Evolutionary conservation across 345 rosid species (phyloP).

Genomic region (Turritis glabra): DNA sequence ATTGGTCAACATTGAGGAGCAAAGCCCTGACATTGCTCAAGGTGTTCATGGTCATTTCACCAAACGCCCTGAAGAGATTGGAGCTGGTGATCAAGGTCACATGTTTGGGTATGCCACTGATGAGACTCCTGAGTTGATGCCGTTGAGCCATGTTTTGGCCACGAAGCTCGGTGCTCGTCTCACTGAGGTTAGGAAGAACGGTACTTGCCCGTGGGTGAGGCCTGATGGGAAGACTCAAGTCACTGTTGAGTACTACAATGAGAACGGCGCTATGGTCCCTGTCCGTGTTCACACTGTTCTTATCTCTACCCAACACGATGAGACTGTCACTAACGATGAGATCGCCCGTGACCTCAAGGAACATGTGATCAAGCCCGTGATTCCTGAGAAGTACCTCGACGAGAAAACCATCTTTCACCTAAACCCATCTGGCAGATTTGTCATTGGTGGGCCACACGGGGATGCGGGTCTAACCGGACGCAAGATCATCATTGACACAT

Average conservation of each 20-base stretch:
- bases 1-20: slow-evolving; percentile 78
- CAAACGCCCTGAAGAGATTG: slow-evolving; percentile 75
- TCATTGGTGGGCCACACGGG: slow-evolving; percentile 79
- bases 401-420: slow-evolving; percentile 91
- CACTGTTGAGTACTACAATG: slow-evolving; percentile 74
- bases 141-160: slow-evolving; percentile 75
- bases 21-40: slow-evolving; percentile 79
- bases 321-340: slow-evolving; percentile 76
- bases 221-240: slow-evolving; percentile 86
- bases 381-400: slow-evolving; percentile 75
- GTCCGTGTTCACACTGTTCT: slow-evolving; percentile 77
- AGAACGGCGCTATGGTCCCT: slow-evolving; percentile 77
- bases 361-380: slow-evolving; percentile 75
- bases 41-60: slow-evolving; percentile 79
- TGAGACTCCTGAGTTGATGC: slow-evolving; percentile 75
- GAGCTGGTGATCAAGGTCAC: slow-evolving; percentile 83
- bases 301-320: slow-evolving; percentile 76
- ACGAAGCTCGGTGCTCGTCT: slow-evolving; percentile 76
- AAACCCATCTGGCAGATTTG: slow-evolving; percentile 82
- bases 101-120: slow-evolving; percentile 83
- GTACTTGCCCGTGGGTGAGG: slow-evolving; percentile 71
- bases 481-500: slow-evolving; percentile 76
- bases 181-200: slow-evolving; percentile 79
- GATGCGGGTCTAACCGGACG: slow-evolving; percentile 78
- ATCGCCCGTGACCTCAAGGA: slow-evolving; percentile 81